A percentile compares a stretch with the other conserved stretches of the same genome.
phyloP scores from a whole-genome alignment of 1,284 basidiomycete species.

The Cutaneotrichosporon sp. region DNA sequence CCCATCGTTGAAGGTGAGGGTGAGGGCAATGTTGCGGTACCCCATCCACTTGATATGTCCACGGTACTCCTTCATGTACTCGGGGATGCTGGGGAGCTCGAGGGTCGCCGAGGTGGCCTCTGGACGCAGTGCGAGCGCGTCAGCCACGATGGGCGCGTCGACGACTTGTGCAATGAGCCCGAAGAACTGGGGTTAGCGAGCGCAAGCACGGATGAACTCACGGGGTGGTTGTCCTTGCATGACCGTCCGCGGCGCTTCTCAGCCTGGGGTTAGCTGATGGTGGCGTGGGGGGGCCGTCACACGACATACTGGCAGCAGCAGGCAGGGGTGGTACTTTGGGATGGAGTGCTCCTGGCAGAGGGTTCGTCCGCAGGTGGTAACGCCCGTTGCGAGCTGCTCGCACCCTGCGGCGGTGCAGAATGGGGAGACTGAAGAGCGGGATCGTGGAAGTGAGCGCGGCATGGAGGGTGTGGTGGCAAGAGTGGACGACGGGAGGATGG shows the following conservation, averaged over 20 bases:
- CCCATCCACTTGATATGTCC: slow-evolving; percentile 13
- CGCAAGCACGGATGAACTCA: background rate
- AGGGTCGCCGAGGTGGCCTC: slow-evolving; percentile 1
- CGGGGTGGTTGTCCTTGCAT: slow-evolving; percentile 10
- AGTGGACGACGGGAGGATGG: background rate
- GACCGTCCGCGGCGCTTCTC: background rate
- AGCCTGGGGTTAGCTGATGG: background rate
- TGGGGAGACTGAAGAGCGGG: background rate
- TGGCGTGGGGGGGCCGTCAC: background rate
- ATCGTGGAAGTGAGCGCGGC: background rate
- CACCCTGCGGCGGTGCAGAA: background rate
- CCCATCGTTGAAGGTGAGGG: slow-evolving; percentile 8
- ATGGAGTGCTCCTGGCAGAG: background rate
- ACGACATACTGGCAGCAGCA: background rate
- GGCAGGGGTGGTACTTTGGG: slow-evolving; percentile 8
- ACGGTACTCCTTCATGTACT: slow-evolving; percentile 7
- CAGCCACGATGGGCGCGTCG: background rate
- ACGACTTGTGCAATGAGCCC: slow-evolving; percentile 6
- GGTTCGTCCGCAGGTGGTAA: slow-evolving; percentile 1
- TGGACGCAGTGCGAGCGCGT: background rate
- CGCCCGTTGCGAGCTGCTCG: background rate
- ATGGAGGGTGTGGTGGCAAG: background rate
- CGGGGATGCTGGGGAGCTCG: background rate
- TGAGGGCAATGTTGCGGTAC: slow-evolving; percentile 11
- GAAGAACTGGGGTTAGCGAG: background rate